Evolutionary conservation across 768 basidiomycete genomes (phyloP).

Genomic region (Lactarius psammicola): DNA sequence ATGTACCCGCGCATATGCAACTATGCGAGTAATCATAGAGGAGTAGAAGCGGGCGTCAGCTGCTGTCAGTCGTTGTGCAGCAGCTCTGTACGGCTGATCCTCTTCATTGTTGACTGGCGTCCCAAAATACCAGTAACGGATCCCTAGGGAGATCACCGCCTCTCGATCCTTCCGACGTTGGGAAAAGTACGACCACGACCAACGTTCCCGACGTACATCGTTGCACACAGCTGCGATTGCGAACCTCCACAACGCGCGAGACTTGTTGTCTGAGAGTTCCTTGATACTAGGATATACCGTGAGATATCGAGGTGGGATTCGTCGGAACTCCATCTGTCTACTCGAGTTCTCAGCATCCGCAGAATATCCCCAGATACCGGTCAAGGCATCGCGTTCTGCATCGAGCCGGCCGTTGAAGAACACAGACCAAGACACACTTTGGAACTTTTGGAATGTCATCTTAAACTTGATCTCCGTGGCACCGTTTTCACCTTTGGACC

Average conservation of each 20-base stretch:
- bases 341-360: background rate
- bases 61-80: slow-evolving; percentile 28
- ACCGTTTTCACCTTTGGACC: slow-evolving; percentile 23
- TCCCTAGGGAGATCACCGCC: slow-evolving; percentile 31
- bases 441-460: slow-evolving; percentile 23
- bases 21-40: slow-evolving; percentile 24
- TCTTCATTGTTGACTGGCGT: slow-evolving; percentile 29
- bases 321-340: slow-evolving; percentile 31
- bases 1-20: slow-evolving; percentile 30
- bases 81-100: slow-evolving; percentile 23
- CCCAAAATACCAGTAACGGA: slow-evolving; percentile 30
- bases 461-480: slow-evolving; percentile 23
- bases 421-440: slow-evolving; percentile 1
- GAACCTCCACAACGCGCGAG: slow-evolving; percentile 35
- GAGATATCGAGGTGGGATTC: slow-evolving; percentile 30
- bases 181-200: slow-evolving; percentile 36
- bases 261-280: slow-evolving; percentile 30
- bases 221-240: slow-evolving; percentile 32
- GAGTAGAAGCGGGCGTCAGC: slow-evolving; percentile 31
- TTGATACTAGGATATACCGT: slow-evolving; percentile 32
- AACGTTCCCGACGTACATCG: slow-evolving; percentile 31
- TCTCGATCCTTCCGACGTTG: slow-evolving; percentile 33
- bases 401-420: slow-evolving; percentile 17
- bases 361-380: slow-evolving; percentile 1
- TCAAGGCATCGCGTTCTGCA: slow-evolving; percentile 16